Base-by-base conservation (phyloP, 768 basidiomycete genomes). In the Tephrocybe sp. region DNA sequence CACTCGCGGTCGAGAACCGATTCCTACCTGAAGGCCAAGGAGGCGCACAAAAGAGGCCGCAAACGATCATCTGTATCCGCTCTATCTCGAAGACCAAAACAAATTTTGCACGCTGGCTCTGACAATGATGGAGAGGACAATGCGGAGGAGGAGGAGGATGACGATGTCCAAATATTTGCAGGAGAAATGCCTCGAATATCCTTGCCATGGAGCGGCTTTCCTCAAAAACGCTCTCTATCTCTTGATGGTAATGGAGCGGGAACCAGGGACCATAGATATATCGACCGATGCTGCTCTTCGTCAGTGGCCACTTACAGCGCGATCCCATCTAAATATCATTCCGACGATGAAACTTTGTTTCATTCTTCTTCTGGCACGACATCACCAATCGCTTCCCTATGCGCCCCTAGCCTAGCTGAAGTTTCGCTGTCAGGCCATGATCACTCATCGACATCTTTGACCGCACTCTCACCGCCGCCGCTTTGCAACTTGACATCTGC, bases 161-260 rank as follows among this genome's bases (percentile, higher is more conserved):
- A 83, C 47, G 78, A 80, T 37, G 64, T 87, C 49, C 71, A 81
- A 54, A 83, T 87, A 53, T 72, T 79, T 49, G 66, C 72, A 18
- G 74, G 74, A 22, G 73, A 74, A 40, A 53, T 67, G 5, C 46
- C 61, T 22, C 54, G 56, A 43, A 55, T 57, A 36, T 58, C 56
- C 19, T 50, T 54, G 45, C 50, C 53, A 37, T 45, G 57, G 34
- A 43, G 42, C 36, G 34, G 33, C 11, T 21, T 47, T 50, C 61
- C 60, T 42, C 70, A 67, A 59, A 74, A 73, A 57, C 69, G 77
- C 45, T 69, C 75, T 11, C 64, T 69, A 18, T 80, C 80, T 31
- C 59, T 75, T 23, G 72, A 75, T 45, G 60, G 67, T 49, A 76
- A 73, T 67, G 70, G 75, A 42, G 52, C 69, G 39, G 72, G 73